phyloP scores from a whole-genome alignment of 179 eudicot genomes.

The Silene vulgaris region DNA sequence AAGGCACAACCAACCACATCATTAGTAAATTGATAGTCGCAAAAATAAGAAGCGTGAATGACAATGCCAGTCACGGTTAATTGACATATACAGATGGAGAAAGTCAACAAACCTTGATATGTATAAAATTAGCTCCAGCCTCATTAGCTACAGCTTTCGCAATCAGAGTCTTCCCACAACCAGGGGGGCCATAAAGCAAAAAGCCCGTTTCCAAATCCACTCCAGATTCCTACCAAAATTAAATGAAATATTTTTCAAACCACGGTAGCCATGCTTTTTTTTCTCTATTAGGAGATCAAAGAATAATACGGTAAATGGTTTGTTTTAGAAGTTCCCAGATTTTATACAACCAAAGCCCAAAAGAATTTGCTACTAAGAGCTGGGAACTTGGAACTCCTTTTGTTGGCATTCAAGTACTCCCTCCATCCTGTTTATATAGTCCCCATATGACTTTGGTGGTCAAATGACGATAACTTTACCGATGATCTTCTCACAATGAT shows the following conservation, averaged over 20 bases:
- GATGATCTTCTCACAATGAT: no score
- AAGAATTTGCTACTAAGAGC: not conserved
- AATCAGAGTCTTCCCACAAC: slow-evolving; percentile 92
- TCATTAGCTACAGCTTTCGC: slow-evolving; percentile 95
- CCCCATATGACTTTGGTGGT: not conserved
- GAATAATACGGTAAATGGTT: not conserved
- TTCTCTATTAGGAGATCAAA: not conserved
- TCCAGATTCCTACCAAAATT: slow-evolving; percentile 39
- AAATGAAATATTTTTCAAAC: not conserved
- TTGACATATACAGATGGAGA: not conserved
- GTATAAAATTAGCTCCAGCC: slow-evolving; percentile 91
- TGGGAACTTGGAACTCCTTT: not conserved
- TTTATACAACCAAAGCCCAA: not conserved
- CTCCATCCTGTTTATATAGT: not conserved
- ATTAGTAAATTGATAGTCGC: not conserved
- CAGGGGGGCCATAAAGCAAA: slow-evolving; percentile 94
- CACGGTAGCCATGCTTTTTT: not conserved
- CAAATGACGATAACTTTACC: not conserved
- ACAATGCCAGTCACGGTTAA: not conserved
- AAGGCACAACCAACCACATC: slow-evolving; percentile 12
- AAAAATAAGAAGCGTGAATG: not conserved
- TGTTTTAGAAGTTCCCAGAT: not conserved
- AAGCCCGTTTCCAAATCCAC: slow-evolving; percentile 65
- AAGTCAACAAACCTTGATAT: slow-evolving; percentile 62
- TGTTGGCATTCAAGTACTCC: not conserved